Conservation (phyloP, 257 asterid species). For the Thymus quinquecostatus region DNA sequence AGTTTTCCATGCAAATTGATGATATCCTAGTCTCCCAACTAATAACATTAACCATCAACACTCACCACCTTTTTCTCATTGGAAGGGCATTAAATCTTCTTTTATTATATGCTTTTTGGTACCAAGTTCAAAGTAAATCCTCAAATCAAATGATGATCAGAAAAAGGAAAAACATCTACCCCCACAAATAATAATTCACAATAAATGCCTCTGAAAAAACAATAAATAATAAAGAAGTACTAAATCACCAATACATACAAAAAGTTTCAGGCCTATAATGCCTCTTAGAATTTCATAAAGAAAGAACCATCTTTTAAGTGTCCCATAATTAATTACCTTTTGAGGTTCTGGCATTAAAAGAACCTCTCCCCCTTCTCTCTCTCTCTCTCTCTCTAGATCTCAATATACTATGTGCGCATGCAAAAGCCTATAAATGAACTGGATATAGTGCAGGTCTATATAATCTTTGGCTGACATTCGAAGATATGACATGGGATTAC, state of each 20-base stretch:
- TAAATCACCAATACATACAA: neutral
- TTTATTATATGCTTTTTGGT: constrained; percentile 21
- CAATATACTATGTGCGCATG: constrained; percentile 32
- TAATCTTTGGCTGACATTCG: constrained; percentile 56
- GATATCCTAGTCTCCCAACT: constrained; percentile 26
- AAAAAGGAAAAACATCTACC: too few relatives aligned
- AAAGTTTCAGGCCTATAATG: neutral
- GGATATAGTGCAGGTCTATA: constrained; percentile 46
- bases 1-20: constrained; percentile 30
- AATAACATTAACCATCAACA: constrained; percentile 7
- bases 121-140: too few relatives aligned
- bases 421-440: constrained; percentile 48
- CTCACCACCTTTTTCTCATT: neutral
- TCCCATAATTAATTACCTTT: constrained; percentile 19
- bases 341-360: constrained; percentile 22
- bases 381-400: constrained; percentile 32
- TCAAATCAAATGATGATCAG: too few relatives aligned
- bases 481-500: constrained; percentile 51
- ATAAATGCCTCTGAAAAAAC: too few relatives aligned
- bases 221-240: neutral
- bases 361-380: neutral
- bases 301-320: neutral
- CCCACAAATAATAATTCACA: too few relatives aligned
- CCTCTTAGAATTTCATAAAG: neutral
- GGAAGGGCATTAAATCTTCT: neutral